Base-by-base conservation (phyloP, 345 rosid species). In the Aegle marmelos region DNA sequence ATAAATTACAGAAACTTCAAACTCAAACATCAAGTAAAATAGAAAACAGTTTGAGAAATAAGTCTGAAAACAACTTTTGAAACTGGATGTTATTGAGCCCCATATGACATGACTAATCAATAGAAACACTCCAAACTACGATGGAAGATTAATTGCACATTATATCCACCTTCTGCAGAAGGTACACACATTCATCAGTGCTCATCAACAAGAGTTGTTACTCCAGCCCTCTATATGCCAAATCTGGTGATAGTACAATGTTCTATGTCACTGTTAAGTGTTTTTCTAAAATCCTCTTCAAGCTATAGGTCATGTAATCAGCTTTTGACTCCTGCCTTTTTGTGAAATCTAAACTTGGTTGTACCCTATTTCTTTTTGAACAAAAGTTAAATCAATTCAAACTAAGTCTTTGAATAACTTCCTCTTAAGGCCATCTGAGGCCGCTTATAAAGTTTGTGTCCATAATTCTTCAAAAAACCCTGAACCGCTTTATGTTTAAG, bases 1-100 rank as follows among this genome's bases (percentile, higher is more conserved):
- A 74, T 45, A 68, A 69, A 39, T 70, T 63, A 72, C 19, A 70
- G 16, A 68, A 81, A 17, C 54, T 24, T 22, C 60, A 66, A 37
- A 76, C 21, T 21, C 68, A 50, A 75, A 59, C 70, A 79, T 71
- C 68, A 74, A 53, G 76, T 57, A 70, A 30, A 61, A 30, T 30
- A 64, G 64, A 33, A 39, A 37, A 53, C 17, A 78, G 63, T 10
- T 19, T 16, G 48, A 37, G 72, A 75, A 25, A 75, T 66, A 74
- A 54, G 67, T 72, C 30, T 59, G 36, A 50, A 28, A 45, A 59
- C 2, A 45, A 59, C 2, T n/a, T 72, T 57, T 41, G 68, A 74
- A 62, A 60, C 21, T 41, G 24, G 68, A 39, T 60, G 57, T 61
- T 28, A 19, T 16, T 8, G 19, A n/a, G 41, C 28, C 69, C 65